Base-by-base conservation (phyloP, 768 basidiomycete genomes). In the Multifurca ochricompacta region DNA sequence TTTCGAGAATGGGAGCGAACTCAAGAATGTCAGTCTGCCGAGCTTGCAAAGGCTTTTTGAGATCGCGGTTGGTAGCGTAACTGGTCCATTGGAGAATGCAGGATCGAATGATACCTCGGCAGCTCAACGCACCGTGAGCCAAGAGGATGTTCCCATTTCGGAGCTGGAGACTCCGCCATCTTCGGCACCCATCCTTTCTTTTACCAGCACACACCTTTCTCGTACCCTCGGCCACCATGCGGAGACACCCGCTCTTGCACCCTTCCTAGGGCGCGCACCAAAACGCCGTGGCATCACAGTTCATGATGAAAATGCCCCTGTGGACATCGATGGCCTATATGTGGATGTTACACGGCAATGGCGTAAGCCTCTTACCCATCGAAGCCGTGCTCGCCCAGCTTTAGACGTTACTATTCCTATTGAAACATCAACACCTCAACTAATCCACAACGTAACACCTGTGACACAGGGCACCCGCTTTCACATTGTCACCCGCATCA, bases 171-270 rank as follows among this genome's bases (percentile, higher is more conserved):
- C 18, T 35, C 51, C 42, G 37, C 51, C n/a, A 28, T 65, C 67
- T 13, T 40, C 39, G 27, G 16, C 14, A 19, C 31, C 37, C 6
- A 19, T n/a, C n/a, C 23, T 31, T 7, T 18, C 51, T 27, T 27
- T 35, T 23, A 23, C 58, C 18, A 71, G 69, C 27, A 71, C 73
- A 6, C 68, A 74, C n/a, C 59, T 79, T 23, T 72, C 75, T 8
- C 70, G 72, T 41, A 76, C 76, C 7, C 69, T 79, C 10, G 77
- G 78, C 23, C 67, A 74, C 57, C 77, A 80, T 49, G 68, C 66
- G n/a, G 78, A 79, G 51, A 73, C 77, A 7, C 74, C 77, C 25
- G 73, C 74, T 1, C 70, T 79, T 18, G 77, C 77, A 11, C 74
- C 69, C 5, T 79, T 79, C 61, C 71, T 79, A 30, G 77, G 77